Evolutionary conservation across 257 asterid genomes (phyloP).

Genomic region (Forsythia suspensa): DNA sequence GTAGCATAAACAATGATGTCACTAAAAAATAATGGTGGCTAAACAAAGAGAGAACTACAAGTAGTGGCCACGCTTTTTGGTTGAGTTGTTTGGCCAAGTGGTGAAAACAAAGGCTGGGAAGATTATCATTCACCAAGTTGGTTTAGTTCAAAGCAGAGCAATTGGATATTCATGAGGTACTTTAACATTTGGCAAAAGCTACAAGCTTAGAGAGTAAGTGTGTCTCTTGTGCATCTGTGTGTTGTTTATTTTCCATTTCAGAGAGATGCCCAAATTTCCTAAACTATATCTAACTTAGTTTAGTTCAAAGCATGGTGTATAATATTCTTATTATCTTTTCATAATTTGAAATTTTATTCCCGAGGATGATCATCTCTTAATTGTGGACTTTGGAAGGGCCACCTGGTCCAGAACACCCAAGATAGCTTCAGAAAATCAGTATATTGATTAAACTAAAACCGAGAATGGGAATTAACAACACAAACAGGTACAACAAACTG

Average conservation of each 20-base stretch:
- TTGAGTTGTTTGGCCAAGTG: background rate
- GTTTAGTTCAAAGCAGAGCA: background rate
- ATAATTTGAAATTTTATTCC: background rate
- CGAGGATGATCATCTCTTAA: slow-evolving; percentile 2
- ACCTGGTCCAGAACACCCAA: slow-evolving; percentile 1
- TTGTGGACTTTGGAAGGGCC: background rate
- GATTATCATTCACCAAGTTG: background rate
- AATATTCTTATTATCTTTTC: background rate
- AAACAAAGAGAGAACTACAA: background rate
- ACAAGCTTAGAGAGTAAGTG: background rate
- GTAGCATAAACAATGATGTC: background rate
- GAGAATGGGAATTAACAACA: background rate
- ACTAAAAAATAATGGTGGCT: background rate
- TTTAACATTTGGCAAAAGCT: background rate
- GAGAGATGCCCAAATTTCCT: background rate
- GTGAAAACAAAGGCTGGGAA: background rate
- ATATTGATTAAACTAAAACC: background rate
- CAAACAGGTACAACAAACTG: background rate
- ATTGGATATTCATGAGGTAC: background rate
- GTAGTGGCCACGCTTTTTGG: background rate
- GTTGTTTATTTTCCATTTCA: background rate
- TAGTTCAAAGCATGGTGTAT: background rate
- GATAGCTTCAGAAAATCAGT: background rate
- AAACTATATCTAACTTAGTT: background rate
- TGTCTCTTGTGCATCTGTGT: background rate